Percentiles rank a stretch among this genome's conserved stretches.
Evolutionary conservation across 495 filamentous ascomycete species (phyloP).

Genomic region (Cercophora sp.): DNA sequence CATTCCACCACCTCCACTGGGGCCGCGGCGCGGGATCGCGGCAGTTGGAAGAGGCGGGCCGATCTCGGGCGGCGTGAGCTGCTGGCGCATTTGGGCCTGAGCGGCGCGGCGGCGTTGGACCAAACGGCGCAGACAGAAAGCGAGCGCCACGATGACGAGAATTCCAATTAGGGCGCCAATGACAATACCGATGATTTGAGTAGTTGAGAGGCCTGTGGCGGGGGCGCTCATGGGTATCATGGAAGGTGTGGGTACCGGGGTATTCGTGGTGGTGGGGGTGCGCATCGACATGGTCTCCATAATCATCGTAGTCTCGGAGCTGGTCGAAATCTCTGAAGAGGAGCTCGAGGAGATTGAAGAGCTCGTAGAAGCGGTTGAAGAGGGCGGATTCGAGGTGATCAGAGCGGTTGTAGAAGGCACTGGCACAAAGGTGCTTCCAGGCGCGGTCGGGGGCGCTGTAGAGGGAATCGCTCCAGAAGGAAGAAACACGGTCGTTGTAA

Average conservation of each 20-base stretch:
- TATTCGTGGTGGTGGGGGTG: conserved; percentile 3
- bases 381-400: not conserved
- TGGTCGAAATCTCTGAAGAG: not conserved
- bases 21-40: not conserved
- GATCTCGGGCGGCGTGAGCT: conserved; percentile 7
- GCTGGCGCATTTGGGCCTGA: conserved; percentile 18
- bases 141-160: conserved; percentile 23
- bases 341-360: not conserved
- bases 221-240: not conserved
- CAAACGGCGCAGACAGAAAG: conserved; percentile 25
- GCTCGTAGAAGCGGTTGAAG: not conserved
- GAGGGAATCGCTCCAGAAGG: conserved; percentile 12
- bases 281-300: not conserved
- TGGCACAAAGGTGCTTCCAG: not conserved
- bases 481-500: conserved; percentile 20
- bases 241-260: not conserved
- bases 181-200: conserved; percentile 23
- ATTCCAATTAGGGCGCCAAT: conserved; percentile 17
- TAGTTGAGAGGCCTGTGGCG: conserved; percentile 6
- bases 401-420: not conserved
- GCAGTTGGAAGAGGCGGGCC: not conserved
- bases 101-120: conserved; percentile 14
- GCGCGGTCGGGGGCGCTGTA: not conserved
- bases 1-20: not conserved
- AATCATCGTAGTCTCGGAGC: not conserved